A percentile compares a stretch with the other conserved stretches of the same genome.
These are phyloP conservation scores for Xylaria flabelliformis DNA, from an alignment of 495 filamentous ascomycete species.

Conservation along the genomic window DNA sequence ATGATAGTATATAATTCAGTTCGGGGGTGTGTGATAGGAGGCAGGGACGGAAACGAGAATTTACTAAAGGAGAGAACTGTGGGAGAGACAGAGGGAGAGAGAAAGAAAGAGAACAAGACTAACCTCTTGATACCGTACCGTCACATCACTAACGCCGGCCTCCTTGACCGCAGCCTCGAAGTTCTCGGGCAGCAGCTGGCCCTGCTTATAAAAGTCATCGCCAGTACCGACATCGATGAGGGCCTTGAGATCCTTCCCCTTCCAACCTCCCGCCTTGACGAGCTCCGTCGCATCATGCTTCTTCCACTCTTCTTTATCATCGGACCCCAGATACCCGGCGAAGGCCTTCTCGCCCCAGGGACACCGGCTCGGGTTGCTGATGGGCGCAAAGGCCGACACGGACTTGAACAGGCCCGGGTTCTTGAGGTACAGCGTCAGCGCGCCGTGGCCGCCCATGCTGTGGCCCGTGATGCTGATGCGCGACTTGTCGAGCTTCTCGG, in stretches of 20 bases:
- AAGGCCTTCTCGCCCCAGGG: constrained; percentile 98
- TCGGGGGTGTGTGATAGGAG: too few relatives aligned
- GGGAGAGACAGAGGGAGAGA: neutral
- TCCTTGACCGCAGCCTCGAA: constrained; percentile 79
- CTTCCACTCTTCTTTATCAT: constrained; percentile 77
- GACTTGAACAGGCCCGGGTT: constrained; percentile 88
- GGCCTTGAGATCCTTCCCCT: constrained; percentile 67
- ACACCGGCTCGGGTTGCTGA: constrained; percentile 83
- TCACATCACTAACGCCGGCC: constrained; percentile 68
- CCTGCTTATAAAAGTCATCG: constrained; percentile 95
- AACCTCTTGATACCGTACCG: constrained; percentile 80
- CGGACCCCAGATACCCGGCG: constrained; percentile 80
- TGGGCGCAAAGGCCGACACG: constrained; percentile 90
- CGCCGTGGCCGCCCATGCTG: constrained; percentile 96
- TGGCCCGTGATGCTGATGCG: constrained; percentile 87
- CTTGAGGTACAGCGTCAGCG: constrained; percentile 87
- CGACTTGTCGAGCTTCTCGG: constrained; percentile 62
- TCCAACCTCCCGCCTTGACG: constrained; percentile 67
- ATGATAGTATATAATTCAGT: too few relatives aligned
- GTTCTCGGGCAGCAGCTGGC: constrained; percentile 92
- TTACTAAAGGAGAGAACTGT: neutral
- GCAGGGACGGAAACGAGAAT: too few relatives aligned
- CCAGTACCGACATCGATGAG: constrained; percentile 91
- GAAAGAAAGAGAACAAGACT: constrained; percentile 30
- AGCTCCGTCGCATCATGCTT: constrained; percentile 93